phyloP scores from a whole-genome alignment of 2,329 filamentous ascomycete genomes.

The Penicillium sp. region DNA sequence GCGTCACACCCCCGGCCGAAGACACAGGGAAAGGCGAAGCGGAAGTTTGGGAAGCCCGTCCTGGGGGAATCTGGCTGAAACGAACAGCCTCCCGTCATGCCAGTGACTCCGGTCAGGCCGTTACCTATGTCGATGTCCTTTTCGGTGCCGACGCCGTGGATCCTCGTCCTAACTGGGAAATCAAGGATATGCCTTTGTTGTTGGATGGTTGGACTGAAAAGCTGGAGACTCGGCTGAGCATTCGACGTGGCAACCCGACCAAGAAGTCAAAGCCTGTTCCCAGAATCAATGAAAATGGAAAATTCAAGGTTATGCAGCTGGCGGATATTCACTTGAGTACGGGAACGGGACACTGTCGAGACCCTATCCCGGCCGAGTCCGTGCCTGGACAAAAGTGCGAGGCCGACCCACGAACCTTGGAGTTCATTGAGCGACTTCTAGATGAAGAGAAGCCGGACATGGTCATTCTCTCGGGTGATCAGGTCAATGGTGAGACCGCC shows the following conservation, averaged over 20 bases:
- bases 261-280: constrained; percentile 69
- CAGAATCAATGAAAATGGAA: constrained; percentile 81
- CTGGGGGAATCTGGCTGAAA: constrained; percentile 79
- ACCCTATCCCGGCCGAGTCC: constrained; percentile 73
- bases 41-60: constrained; percentile 74
- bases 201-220: constrained; percentile 62
- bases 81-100: constrained; percentile 70
- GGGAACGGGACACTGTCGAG: constrained; percentile 79
- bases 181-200: constrained; percentile 72
- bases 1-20: constrained; percentile 64
- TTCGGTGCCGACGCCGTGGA: constrained; percentile 92
- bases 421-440: constrained; percentile 79
- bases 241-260: constrained; percentile 69
- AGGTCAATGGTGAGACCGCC: constrained; percentile 90
- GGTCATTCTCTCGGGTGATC: constrained; percentile 88
- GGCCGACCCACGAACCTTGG: constrained; percentile 85
- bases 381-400: constrained; percentile 75
- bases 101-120: constrained; percentile 70
- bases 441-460: constrained; percentile 94
- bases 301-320: constrained; percentile 96
- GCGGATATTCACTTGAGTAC: constrained; percentile 95
- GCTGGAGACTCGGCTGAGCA: constrained; percentile 72
- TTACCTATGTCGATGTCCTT: constrained; percentile 81
- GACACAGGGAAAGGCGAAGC: constrained; percentile 57
- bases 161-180: constrained; percentile 79